A percentile compares a stretch with the other conserved stretches of the same genome.
Evolutionary conservation across 164 flowering plant species (phyloP).

Genomic region (Magnolia sinica): DNA sequence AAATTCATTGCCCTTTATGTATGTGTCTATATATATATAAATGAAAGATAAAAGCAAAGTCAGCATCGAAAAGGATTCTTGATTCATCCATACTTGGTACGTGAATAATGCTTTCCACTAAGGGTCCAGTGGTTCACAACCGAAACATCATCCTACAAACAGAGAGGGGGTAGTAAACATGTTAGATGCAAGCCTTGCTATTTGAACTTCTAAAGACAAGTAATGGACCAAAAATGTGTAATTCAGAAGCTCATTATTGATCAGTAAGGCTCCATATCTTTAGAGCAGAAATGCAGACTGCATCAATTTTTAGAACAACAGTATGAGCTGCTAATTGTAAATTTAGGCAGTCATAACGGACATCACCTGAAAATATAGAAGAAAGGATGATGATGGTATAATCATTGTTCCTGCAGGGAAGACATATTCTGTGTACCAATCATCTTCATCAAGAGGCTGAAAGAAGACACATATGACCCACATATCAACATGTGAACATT

Average conservation of each 20-base stretch:
- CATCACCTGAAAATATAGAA: slow-evolving; percentile 19
- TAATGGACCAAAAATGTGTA: neutral
- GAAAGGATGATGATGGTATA: slow-evolving; percentile 4
- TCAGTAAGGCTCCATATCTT: neutral
- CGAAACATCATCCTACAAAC: slow-evolving; percentile 11
- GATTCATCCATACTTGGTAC: slow-evolving; percentile 1
- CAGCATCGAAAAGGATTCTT: neutral
- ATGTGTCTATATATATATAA: neutral
- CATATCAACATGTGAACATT: neutral
- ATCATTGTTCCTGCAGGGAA: slow-evolving; percentile 8
- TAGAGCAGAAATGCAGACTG: neutral
- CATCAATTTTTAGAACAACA: neutral
- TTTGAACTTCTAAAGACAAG: neutral
- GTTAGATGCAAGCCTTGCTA: neutral
- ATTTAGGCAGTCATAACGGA: neutral
- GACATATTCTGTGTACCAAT: slow-evolving; percentile 13
- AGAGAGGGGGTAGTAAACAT: neutral
- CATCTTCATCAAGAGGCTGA: slow-evolving; percentile 20
- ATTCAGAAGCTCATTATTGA: neutral
- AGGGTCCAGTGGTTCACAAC: slow-evolving; percentile 11
- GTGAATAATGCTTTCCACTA: slow-evolving; percentile 15
- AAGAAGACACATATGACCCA: neutral
- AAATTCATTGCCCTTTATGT: neutral
- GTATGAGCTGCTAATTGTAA: neutral
- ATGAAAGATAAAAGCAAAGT: neutral